Evolutionary conservation across 1,139 yeast species (phyloP).

Genomic region (Yamadazyma kanchanaburiensis): DNA sequence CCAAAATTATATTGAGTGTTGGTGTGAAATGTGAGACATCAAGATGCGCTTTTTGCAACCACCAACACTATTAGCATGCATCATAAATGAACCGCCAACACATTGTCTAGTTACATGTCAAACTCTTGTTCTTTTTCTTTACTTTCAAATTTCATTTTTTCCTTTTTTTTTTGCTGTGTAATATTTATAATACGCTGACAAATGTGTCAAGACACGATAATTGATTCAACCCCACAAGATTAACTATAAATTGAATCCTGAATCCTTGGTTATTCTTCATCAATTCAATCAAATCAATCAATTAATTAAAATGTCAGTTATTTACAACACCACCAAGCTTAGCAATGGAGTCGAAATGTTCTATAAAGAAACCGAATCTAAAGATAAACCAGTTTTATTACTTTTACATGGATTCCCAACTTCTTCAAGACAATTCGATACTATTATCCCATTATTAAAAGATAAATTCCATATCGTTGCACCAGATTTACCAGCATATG

Average conservation of each 20-base stretch:
- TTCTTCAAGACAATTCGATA: constrained; percentile 35
- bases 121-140: too few species aligned
- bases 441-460: constrained; percentile 32
- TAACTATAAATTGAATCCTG: too few species aligned
- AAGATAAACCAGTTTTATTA: constrained; percentile 24
- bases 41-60: too few species aligned
- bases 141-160: too few species aligned
- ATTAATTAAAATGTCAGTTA: constrained; percentile 6
- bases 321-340: constrained; percentile 9
- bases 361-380: constrained; percentile 35
- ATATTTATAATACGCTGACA: background rate
- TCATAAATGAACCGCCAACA: too few species aligned
- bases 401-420: constrained; percentile 45
- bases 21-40: too few species aligned
- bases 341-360: constrained; percentile 22
- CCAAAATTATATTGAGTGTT: too few species aligned
- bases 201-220: too few species aligned
- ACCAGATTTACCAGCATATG: constrained; percentile 45
- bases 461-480: constrained; percentile 36
- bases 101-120: too few species aligned
- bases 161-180: background rate
- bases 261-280: too few species aligned
- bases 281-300: background rate
- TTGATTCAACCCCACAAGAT: too few species aligned
- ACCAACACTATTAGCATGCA: too few species aligned